phyloP scores from a whole-genome alignment of 345 rosid species.

The Eucalyptus erythrocorys region DNA sequence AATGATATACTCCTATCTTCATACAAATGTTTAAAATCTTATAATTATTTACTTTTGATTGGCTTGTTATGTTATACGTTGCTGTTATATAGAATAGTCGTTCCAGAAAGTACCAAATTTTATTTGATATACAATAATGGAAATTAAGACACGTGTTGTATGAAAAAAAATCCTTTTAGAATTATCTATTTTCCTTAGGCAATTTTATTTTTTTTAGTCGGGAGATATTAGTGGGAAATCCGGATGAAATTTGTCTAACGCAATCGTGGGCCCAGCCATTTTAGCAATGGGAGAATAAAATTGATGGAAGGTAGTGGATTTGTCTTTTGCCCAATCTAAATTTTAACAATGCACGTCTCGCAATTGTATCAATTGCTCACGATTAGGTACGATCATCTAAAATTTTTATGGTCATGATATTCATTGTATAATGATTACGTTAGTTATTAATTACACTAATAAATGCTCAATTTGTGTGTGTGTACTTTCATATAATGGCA shows the following conservation, averaged over 20 bases:
- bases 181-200: neutral
- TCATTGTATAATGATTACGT: neutral
- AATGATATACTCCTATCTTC: neutral
- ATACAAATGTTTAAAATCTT: accelerated
- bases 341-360: neutral
- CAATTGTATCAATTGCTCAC: neutral
- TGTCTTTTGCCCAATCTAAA: neutral
- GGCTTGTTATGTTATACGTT: accelerated
- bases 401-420: neutral
- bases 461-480: neutral
- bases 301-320: neutral
- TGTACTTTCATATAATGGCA: neutral
- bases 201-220: neutral
- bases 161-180: neutral
- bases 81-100: accelerated
- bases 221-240: neutral
- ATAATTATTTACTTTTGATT: neutral
- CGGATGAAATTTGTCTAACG: neutral
- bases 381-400: neutral
- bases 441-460: too few relatives aligned
- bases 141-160: neutral
- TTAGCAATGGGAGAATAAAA: neutral
- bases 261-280: neutral
- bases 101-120: neutral
- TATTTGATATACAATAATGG: neutral